A percentile compares a stretch with the other conserved stretches of the same genome.
Evolutionary conservation across 441 rosid species (phyloP).

Genomic region (Croton laevigatus): DNA sequence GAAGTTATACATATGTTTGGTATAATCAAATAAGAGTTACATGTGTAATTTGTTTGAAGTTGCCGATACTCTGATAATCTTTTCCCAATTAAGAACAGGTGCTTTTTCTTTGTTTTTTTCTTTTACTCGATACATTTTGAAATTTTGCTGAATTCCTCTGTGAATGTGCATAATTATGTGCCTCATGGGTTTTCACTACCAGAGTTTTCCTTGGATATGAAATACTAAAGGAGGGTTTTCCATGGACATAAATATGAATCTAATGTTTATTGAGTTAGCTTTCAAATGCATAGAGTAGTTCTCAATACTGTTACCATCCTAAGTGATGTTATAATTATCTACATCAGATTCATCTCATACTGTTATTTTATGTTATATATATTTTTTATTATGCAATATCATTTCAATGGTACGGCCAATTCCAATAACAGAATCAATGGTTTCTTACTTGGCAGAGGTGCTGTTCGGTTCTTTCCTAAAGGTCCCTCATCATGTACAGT

Average conservation of each 20-base stretch:
- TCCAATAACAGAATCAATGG: constrained; percentile 11
- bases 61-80: neutral
- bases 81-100: neutral
- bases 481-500: constrained; percentile 72
- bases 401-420: neutral
- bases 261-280: neutral
- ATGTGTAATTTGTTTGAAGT: neutral
- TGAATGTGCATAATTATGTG: neutral
- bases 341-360: neutral
- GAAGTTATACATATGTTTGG: neutral
- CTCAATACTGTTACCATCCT: neutral
- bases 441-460: constrained; percentile 59
- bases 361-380: neutral
- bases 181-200: neutral
- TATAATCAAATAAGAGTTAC: neutral
- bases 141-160: neutral
- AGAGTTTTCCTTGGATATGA: neutral
- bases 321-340: neutral
- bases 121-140: neutral
- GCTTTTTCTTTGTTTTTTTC: neutral
- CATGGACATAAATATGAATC: neutral
- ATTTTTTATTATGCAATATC: neutral
- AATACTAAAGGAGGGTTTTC: neutral
- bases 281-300: neutral
- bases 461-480: constrained; percentile 81